Conservation (phyloP, 2,329 filamentous ascomycete genomes). For the Beauveria australis region DNA sequence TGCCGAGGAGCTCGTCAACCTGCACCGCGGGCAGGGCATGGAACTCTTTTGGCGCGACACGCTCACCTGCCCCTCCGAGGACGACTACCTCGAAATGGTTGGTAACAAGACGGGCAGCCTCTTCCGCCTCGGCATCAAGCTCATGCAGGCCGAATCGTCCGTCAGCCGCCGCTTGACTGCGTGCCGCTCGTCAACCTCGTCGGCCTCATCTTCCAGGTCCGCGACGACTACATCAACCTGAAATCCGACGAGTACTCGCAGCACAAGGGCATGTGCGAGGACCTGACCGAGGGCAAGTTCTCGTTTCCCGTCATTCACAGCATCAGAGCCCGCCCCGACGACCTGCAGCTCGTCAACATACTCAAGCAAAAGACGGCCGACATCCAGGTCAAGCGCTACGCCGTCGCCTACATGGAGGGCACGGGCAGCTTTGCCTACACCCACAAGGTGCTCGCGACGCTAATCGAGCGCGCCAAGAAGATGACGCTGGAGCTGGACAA, state of each 20-base stretch:
- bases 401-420: slow-evolving; percentile 81
- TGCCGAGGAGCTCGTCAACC: slow-evolving; percentile 73
- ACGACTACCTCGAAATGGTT: slow-evolving; percentile 93
- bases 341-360: slow-evolving; percentile 82
- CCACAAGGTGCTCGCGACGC: slow-evolving; percentile 53
- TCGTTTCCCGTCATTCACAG: slow-evolving; percentile 92
- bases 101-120: slow-evolving; percentile 84
- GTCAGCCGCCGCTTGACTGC: slow-evolving; percentile 50
- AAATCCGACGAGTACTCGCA: slow-evolving; percentile 64
- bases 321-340: slow-evolving; percentile 66
- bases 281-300: slow-evolving; percentile 95
- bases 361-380: slow-evolving; percentile 82
- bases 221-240: slow-evolving; percentile 91
- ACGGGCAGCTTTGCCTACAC: slow-evolving; percentile 89
- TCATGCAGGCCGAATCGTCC: slow-evolving; percentile 73
- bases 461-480: slow-evolving; percentile 55
- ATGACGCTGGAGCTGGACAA: slow-evolving; percentile 58
- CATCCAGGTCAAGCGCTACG: slow-evolving; percentile 83
- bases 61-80: slow-evolving; percentile 73
- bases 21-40: slow-evolving; percentile 84
- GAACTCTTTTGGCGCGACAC: slow-evolving; percentile 86
- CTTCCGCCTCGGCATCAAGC: slow-evolving; percentile 75
- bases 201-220: slow-evolving; percentile 82
- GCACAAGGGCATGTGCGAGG: slow-evolving; percentile 92
- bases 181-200: slow-evolving; percentile 78